phyloP scores from a whole-genome alignment of 169 alveolate genomes.

The Babesia caballi region DNA sequence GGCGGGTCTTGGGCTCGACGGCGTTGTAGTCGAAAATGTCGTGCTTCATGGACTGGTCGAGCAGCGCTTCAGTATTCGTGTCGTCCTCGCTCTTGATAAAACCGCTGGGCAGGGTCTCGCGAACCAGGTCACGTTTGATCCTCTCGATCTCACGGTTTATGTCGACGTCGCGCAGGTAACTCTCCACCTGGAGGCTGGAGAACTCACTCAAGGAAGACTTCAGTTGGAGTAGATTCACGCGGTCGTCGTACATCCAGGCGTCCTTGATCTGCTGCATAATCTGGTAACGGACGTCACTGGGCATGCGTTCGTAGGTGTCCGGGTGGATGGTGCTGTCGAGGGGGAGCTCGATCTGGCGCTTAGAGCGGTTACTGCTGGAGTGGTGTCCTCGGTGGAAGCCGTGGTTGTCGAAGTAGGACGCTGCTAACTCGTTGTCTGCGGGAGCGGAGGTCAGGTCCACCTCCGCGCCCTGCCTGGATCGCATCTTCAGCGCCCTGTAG shows the following conservation, averaged over 20 bases:
- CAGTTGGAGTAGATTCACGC: slow-evolving; percentile 71
- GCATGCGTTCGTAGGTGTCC: slow-evolving; percentile 75
- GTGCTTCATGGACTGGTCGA: neutral
- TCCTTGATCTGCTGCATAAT: slow-evolving; percentile 79
- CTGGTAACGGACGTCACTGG: slow-evolving; percentile 73
- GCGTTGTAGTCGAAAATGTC: slow-evolving; percentile 44
- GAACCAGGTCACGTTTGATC: slow-evolving; percentile 70
- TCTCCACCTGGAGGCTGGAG: slow-evolving; percentile 80
- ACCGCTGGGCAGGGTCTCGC: slow-evolving; percentile 18
- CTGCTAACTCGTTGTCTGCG: neutral
- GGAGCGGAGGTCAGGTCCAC: slow-evolving; percentile 2
- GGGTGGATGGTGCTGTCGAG: slow-evolving; percentile 59
- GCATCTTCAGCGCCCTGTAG: slow-evolving; percentile 19
- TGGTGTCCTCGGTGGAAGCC: neutral
- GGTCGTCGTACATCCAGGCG: slow-evolving; percentile 74
- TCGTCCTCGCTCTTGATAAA: neutral
- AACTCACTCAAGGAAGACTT: slow-evolving; percentile 77
- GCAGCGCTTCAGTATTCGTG: neutral
- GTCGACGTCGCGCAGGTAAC: slow-evolving; percentile 77
- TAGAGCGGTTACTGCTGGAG: neutral
- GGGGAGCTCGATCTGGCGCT: slow-evolving; percentile 12
- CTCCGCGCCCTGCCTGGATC: neutral
- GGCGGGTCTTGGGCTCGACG: neutral
- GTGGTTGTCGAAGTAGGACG: neutral
- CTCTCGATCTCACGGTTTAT: slow-evolving; percentile 82